These are phyloP conservation scores for Rhizophora mangle DNA, from an alignment of 345 rosid genomes.

Conservation along the genomic window DNA sequence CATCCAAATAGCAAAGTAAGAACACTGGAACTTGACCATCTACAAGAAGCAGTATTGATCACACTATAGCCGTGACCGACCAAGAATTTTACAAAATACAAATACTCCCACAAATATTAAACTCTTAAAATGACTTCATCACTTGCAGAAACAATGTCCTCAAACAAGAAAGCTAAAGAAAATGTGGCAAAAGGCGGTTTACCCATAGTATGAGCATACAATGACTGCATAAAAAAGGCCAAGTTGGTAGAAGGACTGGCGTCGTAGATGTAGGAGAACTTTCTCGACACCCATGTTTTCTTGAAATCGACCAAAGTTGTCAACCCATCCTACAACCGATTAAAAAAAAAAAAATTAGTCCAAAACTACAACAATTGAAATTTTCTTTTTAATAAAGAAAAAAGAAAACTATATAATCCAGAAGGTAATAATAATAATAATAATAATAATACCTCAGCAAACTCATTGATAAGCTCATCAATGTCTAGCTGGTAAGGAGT, in stretches of 20 bases:
- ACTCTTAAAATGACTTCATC: too few species aligned
- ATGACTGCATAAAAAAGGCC: conserved; percentile 65
- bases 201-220: conserved; percentile 59
- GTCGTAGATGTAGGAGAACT: conserved; percentile 54
- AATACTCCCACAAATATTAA: too few species aligned
- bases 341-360: background rate
- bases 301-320: conserved; percentile 56
- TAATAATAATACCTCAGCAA: conserved; percentile 37
- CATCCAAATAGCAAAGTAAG: too few species aligned
- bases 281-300: conserved; percentile 56
- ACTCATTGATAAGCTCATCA: conserved; percentile 54
- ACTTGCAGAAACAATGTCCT: too few species aligned
- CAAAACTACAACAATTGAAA: too few species aligned
- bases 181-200: background rate
- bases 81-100: too few species aligned
- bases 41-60: too few species aligned
- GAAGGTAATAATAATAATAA: background rate
- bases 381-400: background rate
- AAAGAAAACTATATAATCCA: background rate
- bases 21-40: too few species aligned
- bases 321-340: conserved; percentile 33
- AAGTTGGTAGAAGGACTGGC: conserved; percentile 47
- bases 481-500: conserved; percentile 59
- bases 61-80: too few species aligned
- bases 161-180: background rate